Base-by-base conservation (phyloP, 177 flowering plant genomes). In the Vitis hybrid region DNA sequence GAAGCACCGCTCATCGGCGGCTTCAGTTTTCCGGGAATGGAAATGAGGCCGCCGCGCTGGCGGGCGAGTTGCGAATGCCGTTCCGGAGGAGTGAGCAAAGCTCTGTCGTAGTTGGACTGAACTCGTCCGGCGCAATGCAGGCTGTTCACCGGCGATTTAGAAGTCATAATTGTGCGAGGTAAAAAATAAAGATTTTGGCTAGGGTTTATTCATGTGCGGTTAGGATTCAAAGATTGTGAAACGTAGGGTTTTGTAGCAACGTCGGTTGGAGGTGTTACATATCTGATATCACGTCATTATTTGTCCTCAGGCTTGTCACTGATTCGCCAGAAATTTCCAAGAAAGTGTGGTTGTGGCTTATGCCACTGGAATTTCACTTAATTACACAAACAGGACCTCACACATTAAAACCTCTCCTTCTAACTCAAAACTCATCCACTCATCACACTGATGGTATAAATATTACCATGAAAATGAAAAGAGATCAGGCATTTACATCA, bases 11-110 rank as follows among this genome's bases (percentile, higher is more conserved):
- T 35, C 61, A 3, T 15, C 6, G 46, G 27, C 65, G 72, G 60
- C 13, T 21, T 50, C 11, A 69, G 52, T 7, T 32, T 64, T 49
- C 70, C 51, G 6, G 79, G 60, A n/a, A 67, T 67, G 6, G 65
- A 13, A 57, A 71, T 46, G 19, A 59, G 40, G 12, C 75, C 75
- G 0, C 73, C 76, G 17, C 61, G 65, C 4, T 64, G 73, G 67
- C 73, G 67, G 3, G 54, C 69, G 11, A 60, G 58, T 50, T 60
- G 52, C 6, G 70, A 3, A 48, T 27, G 65, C 12, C 60, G 50
- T 13, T 68, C 71, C 24, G 64, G 19, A 52, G 65, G 46, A 11
- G 63, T 21, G 40, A 27, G 63, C 63, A 10, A 11, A 3, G 63
- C 0, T 60, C 30, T 19, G 27, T 14, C 11, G 18, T 58, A 5